Evolutionary conservation across 805 yeast genomes (phyloP).

Genomic region (Sugiyamaella floridensis): DNA sequence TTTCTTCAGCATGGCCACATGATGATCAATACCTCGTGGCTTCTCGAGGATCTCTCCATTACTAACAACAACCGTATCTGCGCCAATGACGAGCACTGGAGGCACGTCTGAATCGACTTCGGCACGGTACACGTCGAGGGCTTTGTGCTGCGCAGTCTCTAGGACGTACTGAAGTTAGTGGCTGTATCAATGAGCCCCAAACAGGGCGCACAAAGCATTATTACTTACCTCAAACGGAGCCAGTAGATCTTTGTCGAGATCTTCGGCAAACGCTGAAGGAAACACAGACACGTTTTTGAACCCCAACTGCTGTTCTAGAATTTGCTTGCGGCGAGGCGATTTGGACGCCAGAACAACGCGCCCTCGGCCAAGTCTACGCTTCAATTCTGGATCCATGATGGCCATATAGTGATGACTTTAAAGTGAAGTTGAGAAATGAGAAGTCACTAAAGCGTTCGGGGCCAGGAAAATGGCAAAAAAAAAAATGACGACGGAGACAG

Average conservation of each 20-base stretch:
- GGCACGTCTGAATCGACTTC: constrained; percentile 31
- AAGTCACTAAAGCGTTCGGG: not conserved
- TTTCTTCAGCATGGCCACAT: constrained; percentile 42
- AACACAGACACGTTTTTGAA: constrained; percentile 34
- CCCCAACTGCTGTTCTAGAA: constrained; percentile 46
- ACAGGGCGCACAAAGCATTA: not conserved
- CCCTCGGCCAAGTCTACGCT: constrained; percentile 10
- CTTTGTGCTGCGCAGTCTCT: constrained; percentile 64
- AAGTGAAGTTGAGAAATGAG: not conserved
- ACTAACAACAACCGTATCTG: constrained; percentile 72
- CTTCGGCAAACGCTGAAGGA: constrained; percentile 70
- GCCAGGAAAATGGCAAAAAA: constrained; percentile 7
- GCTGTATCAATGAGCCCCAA: no score
- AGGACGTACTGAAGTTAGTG: constrained; percentile 45
- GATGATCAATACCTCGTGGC: constrained; percentile 53
- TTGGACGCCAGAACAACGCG: constrained; percentile 67
- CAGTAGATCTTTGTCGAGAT: constrained; percentile 49
- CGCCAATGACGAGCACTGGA: constrained; percentile 40
- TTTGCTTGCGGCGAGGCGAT: constrained; percentile 73
- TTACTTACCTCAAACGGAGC: constrained; percentile 40
- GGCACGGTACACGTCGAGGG: constrained; percentile 49
- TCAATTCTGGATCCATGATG: not conserved
- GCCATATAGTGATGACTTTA: not conserved
- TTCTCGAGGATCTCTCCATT: constrained; percentile 67
- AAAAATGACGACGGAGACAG: constrained; percentile 35